Conservation (phyloP, 352 stramenopile species). For the Pythium sp. region DNA sequence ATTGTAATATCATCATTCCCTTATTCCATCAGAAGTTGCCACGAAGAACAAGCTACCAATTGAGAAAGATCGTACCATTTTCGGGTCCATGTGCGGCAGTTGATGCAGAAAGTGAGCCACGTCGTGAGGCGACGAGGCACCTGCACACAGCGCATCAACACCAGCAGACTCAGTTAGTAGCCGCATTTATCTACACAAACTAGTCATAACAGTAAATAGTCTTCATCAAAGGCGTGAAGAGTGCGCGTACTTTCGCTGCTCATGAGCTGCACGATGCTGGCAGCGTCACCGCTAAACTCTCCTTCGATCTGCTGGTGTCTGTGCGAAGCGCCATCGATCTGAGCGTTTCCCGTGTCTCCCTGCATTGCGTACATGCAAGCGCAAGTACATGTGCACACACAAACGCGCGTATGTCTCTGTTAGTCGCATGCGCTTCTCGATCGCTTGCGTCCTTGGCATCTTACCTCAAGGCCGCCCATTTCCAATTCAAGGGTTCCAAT, state of each 20-base stretch:
- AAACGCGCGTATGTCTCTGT: background rate
- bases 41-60: background rate
- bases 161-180: background rate
- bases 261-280: constrained; percentile 44
- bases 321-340: background rate
- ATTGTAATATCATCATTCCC: background rate
- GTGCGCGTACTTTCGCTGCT: constrained; percentile 37
- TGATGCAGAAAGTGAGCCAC: constrained; percentile 66
- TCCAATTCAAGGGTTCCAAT: constrained; percentile 8
- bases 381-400: background rate
- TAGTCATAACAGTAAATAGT: too few species aligned
- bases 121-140: constrained; percentile 42
- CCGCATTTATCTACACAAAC: background rate
- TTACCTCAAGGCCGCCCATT: constrained; percentile 9
- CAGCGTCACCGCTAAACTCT: constrained; percentile 20
- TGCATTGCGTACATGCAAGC: background rate
- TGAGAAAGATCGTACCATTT: constrained; percentile 37
- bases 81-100: constrained; percentile 60
- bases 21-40: background rate
- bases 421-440: background rate
- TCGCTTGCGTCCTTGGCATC: background rate
- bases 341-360: constrained; percentile 4
- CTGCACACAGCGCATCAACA: constrained; percentile 12
- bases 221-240: too few species aligned
- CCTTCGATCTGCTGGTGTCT: background rate